Evolutionary conservation across 768 basidiomycete genomes (phyloP).

Genomic region (Lyophyllum semitale): DNA sequence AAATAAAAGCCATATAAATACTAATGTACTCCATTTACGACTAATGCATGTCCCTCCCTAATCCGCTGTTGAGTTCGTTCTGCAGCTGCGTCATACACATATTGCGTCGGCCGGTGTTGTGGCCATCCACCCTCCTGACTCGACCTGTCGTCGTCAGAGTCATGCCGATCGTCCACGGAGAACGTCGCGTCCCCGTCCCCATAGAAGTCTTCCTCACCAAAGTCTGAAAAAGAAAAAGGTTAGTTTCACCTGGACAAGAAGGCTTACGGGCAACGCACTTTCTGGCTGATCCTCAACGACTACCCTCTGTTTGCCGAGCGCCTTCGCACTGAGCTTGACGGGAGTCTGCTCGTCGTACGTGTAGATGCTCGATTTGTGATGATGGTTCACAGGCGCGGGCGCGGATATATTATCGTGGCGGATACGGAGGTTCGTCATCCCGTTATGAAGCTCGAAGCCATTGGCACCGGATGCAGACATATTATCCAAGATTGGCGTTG

Average conservation of each 20-base stretch:
- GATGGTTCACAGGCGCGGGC: constrained; percentile 1
- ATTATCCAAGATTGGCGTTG: constrained; percentile 32
- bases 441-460: constrained; percentile 21
- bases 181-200: constrained; percentile 38
- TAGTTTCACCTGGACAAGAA: neutral
- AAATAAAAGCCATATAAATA: constrained; percentile 10
- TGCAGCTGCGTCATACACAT: constrained; percentile 92
- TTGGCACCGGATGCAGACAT: constrained; percentile 5
- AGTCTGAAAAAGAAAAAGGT: constrained; percentile 21
- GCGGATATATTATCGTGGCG: constrained; percentile 10
- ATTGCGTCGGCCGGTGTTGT: constrained; percentile 56
- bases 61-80: constrained; percentile 71
- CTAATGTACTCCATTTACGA: constrained; percentile 49
- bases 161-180: constrained; percentile 33
- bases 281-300: constrained; percentile 52
- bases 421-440: constrained; percentile 17
- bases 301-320: constrained; percentile 80
- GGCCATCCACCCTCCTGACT: constrained; percentile 24
- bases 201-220: constrained; percentile 61
- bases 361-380: constrained; percentile 8
- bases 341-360: constrained; percentile 37
- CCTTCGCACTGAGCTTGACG: constrained; percentile 80
- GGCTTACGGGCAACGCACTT: constrained; percentile 34
- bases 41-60: constrained; percentile 39
- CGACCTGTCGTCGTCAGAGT: constrained; percentile 48